Base-by-base conservation (phyloP, 148 eudicot genomes). In the Dianthus caryophyllus region DNA sequence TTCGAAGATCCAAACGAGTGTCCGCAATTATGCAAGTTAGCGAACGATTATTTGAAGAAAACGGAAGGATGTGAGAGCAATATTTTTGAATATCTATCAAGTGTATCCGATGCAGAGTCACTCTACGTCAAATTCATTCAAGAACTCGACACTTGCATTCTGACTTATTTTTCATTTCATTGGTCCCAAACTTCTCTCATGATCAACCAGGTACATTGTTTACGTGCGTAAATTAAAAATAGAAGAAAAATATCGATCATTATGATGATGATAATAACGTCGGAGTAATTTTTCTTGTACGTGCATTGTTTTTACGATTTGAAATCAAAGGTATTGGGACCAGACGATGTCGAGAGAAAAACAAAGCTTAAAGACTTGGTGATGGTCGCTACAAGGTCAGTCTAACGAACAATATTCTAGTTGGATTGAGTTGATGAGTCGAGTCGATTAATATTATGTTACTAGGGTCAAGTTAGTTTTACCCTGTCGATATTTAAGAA, bases 141-240 rank as follows among this genome's bases (percentile, higher is more conserved):
- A 73, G 98, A 92, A 61, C 78, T 92, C 77, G 97, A 92, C 21
- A 72, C 82, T 64, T 92, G 97, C 66, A 92, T 89, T 62, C 84
- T 92, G 39, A 74, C 80, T 29, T 89, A 92, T 66, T 92, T 92
- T 53, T 76, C 88, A 16, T 92, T 89, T 72, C 84, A 87, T 21
- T 92, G 98, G 98, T 84, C 68, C 68, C 86, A 81, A 31, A 80
- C 91, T 73, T 69, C 94, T 67, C 64, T 58, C 20, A 76, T 85
- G 78, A 84, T 92, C 49, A 75, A 47, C 27, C 91, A 85, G 96
- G 98, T 92, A 66, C 7, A 4, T 66, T 6, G 58, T 20, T 15
- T 38, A 16, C 38, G 38, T 33, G n/a, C 38, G 38, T 2, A 33
- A 33, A 33, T 33, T 33, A 33, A 33, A 3, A 2, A 2, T 33